Conservation (phyloP, 169 alveolate species). For the Eimeria necatrix region DNA sequence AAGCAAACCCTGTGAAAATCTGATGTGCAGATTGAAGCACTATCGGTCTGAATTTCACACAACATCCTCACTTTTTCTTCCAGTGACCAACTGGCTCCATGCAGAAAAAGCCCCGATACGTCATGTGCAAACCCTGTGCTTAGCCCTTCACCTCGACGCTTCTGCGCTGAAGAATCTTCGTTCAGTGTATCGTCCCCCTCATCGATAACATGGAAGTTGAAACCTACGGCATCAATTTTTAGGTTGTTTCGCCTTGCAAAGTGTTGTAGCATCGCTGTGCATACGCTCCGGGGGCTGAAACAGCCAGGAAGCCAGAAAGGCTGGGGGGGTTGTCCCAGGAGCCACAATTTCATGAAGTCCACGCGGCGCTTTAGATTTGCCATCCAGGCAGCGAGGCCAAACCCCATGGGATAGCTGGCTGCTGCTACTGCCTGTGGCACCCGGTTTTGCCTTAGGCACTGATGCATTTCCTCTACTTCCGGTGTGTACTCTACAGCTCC, state of each 20-base stretch:
- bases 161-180: neutral
- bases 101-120: constrained; percentile 94
- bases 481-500: constrained; percentile 92
- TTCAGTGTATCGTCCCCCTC: neutral
- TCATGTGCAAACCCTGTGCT: constrained; percentile 79
- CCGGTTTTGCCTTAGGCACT: constrained; percentile 88
- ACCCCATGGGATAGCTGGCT: constrained; percentile 93
- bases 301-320: constrained; percentile 94
- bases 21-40: neutral
- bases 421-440: constrained; percentile 93
- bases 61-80: constrained; percentile 67
- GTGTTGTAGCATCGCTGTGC: constrained; percentile 94
- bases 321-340: constrained; percentile 92
- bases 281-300: constrained; percentile 94
- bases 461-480: constrained; percentile 91
- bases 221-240: constrained; percentile 93
- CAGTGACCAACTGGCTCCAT: constrained; percentile 95
- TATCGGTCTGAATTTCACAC: neutral
- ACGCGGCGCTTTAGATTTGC: constrained; percentile 90
- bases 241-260: constrained; percentile 93
- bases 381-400: constrained; percentile 93
- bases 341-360: constrained; percentile 93
- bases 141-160: neutral
- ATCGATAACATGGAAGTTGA: constrained; percentile 89
- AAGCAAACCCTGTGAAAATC: neutral